These are phyloP conservation scores for Agaricus subrufescens DNA, from an alignment of 768 basidiomycete genomes.

Conservation along the genomic window DNA sequence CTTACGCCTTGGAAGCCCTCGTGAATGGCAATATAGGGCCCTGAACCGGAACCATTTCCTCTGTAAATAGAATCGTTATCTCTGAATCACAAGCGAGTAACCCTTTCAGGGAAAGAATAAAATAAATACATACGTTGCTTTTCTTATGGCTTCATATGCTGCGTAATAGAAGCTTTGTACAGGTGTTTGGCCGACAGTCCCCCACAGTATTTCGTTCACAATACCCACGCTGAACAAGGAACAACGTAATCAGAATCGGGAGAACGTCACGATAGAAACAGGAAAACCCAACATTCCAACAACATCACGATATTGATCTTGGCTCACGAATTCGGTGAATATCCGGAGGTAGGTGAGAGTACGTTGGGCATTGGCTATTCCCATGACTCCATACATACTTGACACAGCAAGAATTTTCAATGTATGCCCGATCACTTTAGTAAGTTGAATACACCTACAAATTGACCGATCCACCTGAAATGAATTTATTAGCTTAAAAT, in stretches of 20 bases:
- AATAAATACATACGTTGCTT: slow-evolving; percentile 28
- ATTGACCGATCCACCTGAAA: slow-evolving; percentile 55
- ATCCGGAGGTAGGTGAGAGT: slow-evolving; percentile 78
- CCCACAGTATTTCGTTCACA: slow-evolving; percentile 58
- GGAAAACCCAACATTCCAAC: slow-evolving; percentile 46
- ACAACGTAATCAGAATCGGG: slow-evolving; percentile 8
- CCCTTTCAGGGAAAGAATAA: neutral
- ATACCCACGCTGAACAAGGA: slow-evolving; percentile 41
- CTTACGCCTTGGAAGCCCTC: slow-evolving; percentile 60
- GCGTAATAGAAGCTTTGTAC: slow-evolving; percentile 41
- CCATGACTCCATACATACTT: slow-evolving; percentile 78
- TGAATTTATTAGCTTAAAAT: slow-evolving; percentile 6
- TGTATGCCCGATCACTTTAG: neutral
- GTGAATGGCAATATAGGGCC: slow-evolving; percentile 55
- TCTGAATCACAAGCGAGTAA: slow-evolving; percentile 1
- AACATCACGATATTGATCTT: slow-evolving; percentile 71
- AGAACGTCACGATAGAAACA: neutral
- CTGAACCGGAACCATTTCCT: slow-evolving; percentile 58
- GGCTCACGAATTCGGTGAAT: slow-evolving; percentile 80
- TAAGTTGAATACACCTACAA: slow-evolving; percentile 32
- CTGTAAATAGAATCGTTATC: slow-evolving; percentile 27
- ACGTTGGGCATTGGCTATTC: slow-evolving; percentile 83
- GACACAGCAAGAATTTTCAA: slow-evolving; percentile 5
- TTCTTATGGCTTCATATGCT: slow-evolving; percentile 42
- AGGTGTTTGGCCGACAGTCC: slow-evolving; percentile 46